Conservation (phyloP, 2,329 filamentous ascomycete genomes). For the Endocalyx cinctus region DNA sequence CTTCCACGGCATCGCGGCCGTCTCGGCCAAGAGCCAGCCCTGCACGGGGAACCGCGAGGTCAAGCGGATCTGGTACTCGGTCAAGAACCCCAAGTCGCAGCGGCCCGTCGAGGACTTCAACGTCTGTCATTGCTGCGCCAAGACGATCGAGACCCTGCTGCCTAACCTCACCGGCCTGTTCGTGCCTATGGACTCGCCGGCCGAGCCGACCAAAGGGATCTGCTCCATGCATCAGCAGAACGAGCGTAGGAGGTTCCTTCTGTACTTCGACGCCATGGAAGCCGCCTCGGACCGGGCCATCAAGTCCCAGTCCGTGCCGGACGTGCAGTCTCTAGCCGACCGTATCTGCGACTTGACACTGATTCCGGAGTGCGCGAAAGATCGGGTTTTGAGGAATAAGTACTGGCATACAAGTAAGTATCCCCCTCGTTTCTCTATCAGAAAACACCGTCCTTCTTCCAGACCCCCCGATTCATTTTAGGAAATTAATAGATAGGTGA, state of each 20-base stretch:
- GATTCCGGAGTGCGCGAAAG: constrained; percentile 60
- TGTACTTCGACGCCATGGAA: constrained; percentile 60
- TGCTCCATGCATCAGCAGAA: constrained; percentile 65
- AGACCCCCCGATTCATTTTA: too few species aligned
- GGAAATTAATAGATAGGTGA: too few species aligned
- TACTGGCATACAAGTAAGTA: constrained; percentile 79
- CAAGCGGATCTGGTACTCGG: constrained; percentile 67
- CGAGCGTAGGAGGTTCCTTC: constrained; percentile 40
- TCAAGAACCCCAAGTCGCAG: constrained; percentile 64
- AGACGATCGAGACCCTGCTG: constrained; percentile 67
- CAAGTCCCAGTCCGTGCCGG: constrained; percentile 39
- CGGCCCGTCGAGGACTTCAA: constrained; percentile 65
- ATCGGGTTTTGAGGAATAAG: constrained; percentile 56
- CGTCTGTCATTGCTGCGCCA: constrained; percentile 70
- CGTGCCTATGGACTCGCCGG: constrained; percentile 42
- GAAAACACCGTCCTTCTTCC: too few species aligned
- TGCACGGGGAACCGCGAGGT: constrained; percentile 55
- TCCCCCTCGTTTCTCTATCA: too few species aligned
- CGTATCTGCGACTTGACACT: constrained; percentile 56
- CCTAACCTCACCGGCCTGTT: constrained; percentile 69
- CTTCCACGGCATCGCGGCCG: constrained; percentile 63
- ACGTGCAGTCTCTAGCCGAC: constrained; percentile 59
- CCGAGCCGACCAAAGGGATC: constrained; percentile 42
- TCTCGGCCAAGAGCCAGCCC: constrained; percentile 50
- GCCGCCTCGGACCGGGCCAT: constrained; percentile 48